A percentile compares a stretch with the other conserved stretches of the same genome.
These are phyloP conservation scores for Capsicum chinense DNA, from an alignment of 257 asterid species.

Conservation along the genomic window DNA sequence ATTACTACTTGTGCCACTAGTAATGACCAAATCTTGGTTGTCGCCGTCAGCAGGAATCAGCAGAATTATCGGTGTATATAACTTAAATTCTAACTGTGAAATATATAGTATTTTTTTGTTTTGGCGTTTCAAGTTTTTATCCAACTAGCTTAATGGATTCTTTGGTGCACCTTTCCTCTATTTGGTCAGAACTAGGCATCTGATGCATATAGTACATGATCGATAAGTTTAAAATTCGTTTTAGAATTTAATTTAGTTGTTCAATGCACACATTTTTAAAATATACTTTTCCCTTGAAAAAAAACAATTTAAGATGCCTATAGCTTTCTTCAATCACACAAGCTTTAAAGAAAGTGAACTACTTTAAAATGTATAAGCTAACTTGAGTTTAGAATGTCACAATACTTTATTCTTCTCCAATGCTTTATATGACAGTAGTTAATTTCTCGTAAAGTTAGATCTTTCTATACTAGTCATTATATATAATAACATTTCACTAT, in stretches of 20 bases:
- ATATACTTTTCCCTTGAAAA: not conserved
- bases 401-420: not conserved
- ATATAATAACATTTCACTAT: not conserved
- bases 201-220: not conserved
- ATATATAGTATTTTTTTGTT: not conserved
- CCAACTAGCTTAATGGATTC: not conserved
- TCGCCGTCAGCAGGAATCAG: no score
- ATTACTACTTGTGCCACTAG: not conserved
- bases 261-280: not conserved
- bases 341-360: slow-evolving; percentile 4
- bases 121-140: not conserved
- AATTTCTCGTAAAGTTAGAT: not conserved
- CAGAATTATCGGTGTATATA: not conserved
- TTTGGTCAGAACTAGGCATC: slow-evolving; percentile 21
- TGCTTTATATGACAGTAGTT: not conserved
- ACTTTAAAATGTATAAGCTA: not conserved
- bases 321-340: not conserved
- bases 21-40: no score
- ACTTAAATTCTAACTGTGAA: not conserved
- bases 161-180: not conserved
- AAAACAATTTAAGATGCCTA: not conserved
- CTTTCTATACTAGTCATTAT: no score
- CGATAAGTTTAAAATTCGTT: not conserved
- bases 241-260: slow-evolving; percentile 17
- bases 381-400: not conserved